Evolutionary conservation across 2,329 filamentous ascomycete species (phyloP).

Genomic region (Tolypocladium paradoxum): DNA sequence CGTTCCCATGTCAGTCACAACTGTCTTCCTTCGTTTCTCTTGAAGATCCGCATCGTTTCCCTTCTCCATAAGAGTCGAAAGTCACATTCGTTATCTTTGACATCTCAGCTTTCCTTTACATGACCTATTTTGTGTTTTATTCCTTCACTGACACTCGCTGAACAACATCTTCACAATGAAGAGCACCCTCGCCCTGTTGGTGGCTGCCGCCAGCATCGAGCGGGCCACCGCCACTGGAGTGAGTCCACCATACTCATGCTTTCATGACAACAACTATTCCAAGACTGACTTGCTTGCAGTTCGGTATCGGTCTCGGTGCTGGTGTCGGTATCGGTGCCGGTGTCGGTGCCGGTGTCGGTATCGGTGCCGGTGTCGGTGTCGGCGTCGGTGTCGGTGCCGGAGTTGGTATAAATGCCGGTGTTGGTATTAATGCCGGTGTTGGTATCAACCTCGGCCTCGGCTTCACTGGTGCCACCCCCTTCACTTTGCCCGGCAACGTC

Average conservation of each 20-base stretch:
- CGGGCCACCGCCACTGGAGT: conserved; percentile 37
- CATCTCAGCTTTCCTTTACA: conserved; percentile 7
- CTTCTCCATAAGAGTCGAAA: background rate
- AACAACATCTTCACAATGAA: conserved; percentile 33
- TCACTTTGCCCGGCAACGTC: conserved; percentile 58
- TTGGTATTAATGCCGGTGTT: no score
- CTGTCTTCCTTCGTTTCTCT: background rate
- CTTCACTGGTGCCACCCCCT: conserved; percentile 31
- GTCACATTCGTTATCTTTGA: background rate
- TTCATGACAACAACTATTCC: no score
- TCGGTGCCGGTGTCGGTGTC: background rate
- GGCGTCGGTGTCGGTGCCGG: background rate
- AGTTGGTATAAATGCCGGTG: no score
- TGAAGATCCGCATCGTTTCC: background rate
- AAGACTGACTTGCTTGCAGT: background rate
- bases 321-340: background rate
- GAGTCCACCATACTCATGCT: no score
- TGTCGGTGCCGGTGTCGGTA: background rate
- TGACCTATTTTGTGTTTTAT: conserved; percentile 2
- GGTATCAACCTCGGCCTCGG: conserved; percentile 1
- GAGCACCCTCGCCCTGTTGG: conserved; percentile 35
- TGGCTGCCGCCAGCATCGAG: conserved; percentile 39
- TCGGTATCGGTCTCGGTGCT: background rate
- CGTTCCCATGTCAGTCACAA: background rate
- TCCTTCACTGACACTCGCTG: conserved; percentile 10